Evolutionary conservation across 2,329 filamentous ascomycete genomes (phyloP), one percentile per base, ranked within the genome.

Genomic region (Colletotrichum sidae): DNA sequence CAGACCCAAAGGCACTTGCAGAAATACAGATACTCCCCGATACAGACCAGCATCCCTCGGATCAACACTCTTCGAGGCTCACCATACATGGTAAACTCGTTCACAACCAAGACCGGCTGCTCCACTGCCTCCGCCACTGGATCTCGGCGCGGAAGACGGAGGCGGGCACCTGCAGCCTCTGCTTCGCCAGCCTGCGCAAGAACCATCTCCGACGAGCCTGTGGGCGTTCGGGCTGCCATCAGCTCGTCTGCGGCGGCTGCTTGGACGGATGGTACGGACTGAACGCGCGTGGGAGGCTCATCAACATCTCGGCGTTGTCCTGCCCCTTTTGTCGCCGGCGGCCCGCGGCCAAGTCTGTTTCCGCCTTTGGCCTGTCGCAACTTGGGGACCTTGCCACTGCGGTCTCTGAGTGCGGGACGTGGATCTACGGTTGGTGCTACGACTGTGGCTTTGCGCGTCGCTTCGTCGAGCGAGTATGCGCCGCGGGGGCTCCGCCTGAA

Each of bases 241-340:
- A 84, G 71, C 70, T 71, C 6, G 77, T 85, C 55, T 85, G 83
- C 70, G 68, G 67, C 6, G 69, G 64, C 11, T 85, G 83, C 62
- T 68, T 77, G 9, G 64, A 70, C 15, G 70, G 68, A 2, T 86
- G 83, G 83, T 84, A 85, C 62, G 80, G 81, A 0, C 71, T 81
- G 62, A 86, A 85, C 68, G 54, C 47, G 0, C 71, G 75, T 1
- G 82, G 83, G 1, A 70, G 70, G 1, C 74, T 84, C 11, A 77
- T 86, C 70, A 84, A 85, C 65, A 70, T 80, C 0, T 80, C 82
- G 0, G 81, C 84, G 0, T 77, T 86, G 5, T 74, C 70, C 2
- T 85, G 83, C 63, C 82, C 83, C 1, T 86, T 86, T 72, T 86
- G 83, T 64, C 76, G 83, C 33, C 78, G 83, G 0, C 73, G 70